Conservation (phyloP, 2,329 filamentous ascomycete species). For the Reticulascus tulasneorum region DNA sequence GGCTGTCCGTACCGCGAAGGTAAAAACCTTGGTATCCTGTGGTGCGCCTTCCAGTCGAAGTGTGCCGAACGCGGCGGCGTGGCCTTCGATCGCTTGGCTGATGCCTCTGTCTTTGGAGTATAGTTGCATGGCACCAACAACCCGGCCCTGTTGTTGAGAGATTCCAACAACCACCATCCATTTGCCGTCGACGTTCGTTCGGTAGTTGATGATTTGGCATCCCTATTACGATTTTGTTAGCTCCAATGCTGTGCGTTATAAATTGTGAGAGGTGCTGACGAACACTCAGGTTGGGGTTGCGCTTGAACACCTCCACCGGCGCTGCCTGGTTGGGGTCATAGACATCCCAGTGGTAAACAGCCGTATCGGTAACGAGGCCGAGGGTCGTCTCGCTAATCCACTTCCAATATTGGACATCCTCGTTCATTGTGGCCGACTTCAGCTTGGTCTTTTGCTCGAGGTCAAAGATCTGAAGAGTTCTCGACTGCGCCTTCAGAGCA, state of each 20-base stretch:
- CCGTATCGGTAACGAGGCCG: conserved; percentile 84
- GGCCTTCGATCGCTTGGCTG: conserved; percentile 96
- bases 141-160: conserved; percentile 85
- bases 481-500: conserved; percentile 87
- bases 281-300: conserved; percentile 84
- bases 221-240: conserved; percentile 48
- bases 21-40: conserved; percentile 91
- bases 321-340: conserved; percentile 76
- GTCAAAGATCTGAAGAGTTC: conserved; percentile 97
- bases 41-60: conserved; percentile 84
- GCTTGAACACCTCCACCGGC: conserved; percentile 89
- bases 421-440: conserved; percentile 93
- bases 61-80: conserved; percentile 91
- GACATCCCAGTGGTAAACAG: conserved; percentile 97
- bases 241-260: not conserved
- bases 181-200: conserved; percentile 89
- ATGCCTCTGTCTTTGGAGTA: conserved; percentile 95
- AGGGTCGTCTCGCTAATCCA: conserved; percentile 91
- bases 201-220: conserved; percentile 99
- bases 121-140: conserved; percentile 94
- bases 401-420: conserved; percentile 99
- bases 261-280: conserved; percentile 26
- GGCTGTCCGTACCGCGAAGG: conserved; percentile 87
- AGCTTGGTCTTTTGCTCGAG: conserved; percentile 89
- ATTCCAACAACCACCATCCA: conserved; percentile 99